These are phyloP conservation scores for Colletotrichum musae DNA, from an alignment of 2,329 filamentous ascomycete species.

Conservation along the genomic window DNA sequence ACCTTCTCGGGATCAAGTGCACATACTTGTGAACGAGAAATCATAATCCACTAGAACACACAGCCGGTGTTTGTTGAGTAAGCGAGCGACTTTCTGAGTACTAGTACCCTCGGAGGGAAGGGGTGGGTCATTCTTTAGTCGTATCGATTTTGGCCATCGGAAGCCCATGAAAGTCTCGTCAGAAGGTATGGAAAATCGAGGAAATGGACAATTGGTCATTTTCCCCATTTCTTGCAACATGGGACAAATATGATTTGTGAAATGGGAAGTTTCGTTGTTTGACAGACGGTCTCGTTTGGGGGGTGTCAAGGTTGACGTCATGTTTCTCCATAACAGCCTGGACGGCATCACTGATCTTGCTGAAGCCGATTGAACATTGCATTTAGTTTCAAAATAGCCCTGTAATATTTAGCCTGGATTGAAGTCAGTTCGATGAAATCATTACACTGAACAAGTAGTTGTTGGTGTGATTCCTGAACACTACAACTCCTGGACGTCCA, in stretches of 20 bases:
- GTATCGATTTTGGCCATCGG: no score
- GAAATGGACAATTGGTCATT: no score
- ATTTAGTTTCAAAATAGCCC: no score
- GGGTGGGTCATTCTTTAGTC: no score
- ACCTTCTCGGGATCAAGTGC: constrained; percentile 34
- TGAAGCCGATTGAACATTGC: no score
- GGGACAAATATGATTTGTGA: background rate
- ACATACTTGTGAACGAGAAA: constrained; percentile 34
- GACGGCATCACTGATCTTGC: no score
- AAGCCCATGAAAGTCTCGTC: no score
- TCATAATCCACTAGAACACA: constrained; percentile 42
- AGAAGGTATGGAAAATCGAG: no score
- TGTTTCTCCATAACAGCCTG: background rate
- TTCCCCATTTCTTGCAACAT: background rate
- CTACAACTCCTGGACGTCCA: background rate
- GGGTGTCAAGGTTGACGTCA: background rate
- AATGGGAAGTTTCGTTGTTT: background rate
- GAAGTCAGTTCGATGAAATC: no score
- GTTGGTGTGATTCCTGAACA: background rate
- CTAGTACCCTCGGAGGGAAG: background rate
- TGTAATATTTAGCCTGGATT: no score
- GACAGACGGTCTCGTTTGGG: background rate
- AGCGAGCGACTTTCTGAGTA: accelerated
- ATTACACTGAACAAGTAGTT: background rate
- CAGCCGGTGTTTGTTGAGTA: background rate